Evolutionary conservation across 345 rosid genomes (phyloP).

Genomic region (Cardamine resedifolia): DNA sequence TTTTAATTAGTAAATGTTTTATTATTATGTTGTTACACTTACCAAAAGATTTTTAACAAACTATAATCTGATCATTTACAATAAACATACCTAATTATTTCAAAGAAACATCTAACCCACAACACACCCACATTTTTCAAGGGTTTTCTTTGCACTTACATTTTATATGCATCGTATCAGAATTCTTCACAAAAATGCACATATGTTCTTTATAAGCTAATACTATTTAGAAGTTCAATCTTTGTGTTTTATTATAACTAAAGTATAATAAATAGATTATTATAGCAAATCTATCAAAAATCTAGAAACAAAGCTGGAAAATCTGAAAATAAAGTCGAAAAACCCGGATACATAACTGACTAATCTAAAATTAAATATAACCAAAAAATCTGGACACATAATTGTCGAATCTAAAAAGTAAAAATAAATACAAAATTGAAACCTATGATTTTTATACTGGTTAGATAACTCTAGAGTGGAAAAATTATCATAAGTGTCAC

Average conservation of each 20-base stretch:
- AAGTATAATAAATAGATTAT: too few relatives aligned
- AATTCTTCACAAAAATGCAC: not conserved
- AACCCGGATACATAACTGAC: too few relatives aligned
- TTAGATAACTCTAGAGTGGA: not conserved
- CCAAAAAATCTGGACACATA: fast-evolving
- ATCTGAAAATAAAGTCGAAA: too few relatives aligned
- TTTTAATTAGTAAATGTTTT: not conserved
- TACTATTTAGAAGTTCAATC: not conserved
- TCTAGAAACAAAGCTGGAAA: too few relatives aligned
- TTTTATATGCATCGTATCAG: not conserved
- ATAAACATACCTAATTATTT: not conserved
- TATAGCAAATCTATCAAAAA: too few relatives aligned
- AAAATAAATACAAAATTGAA: not conserved
- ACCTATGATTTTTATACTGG: not conserved
- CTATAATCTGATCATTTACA: not conserved
- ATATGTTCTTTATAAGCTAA: not conserved
- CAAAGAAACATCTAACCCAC: not conserved
- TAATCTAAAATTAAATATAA: too few relatives aligned
- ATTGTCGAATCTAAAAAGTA: too few relatives aligned
- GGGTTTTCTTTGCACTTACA: too few relatives aligned
- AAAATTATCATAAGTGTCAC: not conserved
- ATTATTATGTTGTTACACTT: not conserved
- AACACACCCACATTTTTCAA: not conserved
- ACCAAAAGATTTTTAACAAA: not conserved
- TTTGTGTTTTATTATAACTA: not conserved